Base-by-base conservation (phyloP, 805 yeast species). In the Starmera pachycereana region DNA sequence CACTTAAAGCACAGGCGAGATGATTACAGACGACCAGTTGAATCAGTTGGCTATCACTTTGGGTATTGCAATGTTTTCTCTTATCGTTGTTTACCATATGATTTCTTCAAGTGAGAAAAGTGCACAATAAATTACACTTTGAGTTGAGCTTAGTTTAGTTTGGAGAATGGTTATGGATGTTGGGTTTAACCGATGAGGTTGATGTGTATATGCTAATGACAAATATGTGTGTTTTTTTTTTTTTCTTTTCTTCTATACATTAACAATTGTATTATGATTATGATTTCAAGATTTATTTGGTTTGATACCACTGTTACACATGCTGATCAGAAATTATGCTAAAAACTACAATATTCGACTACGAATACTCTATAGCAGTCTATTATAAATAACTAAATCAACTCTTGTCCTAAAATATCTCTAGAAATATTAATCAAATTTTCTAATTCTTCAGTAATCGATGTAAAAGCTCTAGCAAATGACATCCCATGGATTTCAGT, bases 21-120 rank as follows among this genome's bases (percentile, higher is more conserved):
- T 87, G 95, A 86, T 87, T 52, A 67, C 82, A 19, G 96, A 87
- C 67, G 65, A 65, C 35, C 88, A 85, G 60, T 71, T 87, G 57
- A 75, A 86, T 56, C 63, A 73, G 36, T 62, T 84, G 36, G 90
- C 82, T 34, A 69, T 82, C 37, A 57, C 75, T 12, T 78, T 82
- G 48, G 96, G 95, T 8, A 57, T 85, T 41, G 57, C 74, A 6
- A 75, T 90, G 49, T 69, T 85, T 56, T 71, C 74, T 4, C 66
- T 87, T 47, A 81, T 86, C 31, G 60, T 82, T 37, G 64, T 78
- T 4, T 87, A 80, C 60, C 89, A 85, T 45, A 71, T 77, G 29
- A 63, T 78, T 28, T 61, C 71, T 35, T 68, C 80, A 28, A 76
- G 73, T 35, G 35, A 44, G 12, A 40, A 37, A 29, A 42, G 42